phyloP scores from a whole-genome alignment of 2,329 filamentous ascomycete species.

The Pseudogymnoascus sp. region DNA sequence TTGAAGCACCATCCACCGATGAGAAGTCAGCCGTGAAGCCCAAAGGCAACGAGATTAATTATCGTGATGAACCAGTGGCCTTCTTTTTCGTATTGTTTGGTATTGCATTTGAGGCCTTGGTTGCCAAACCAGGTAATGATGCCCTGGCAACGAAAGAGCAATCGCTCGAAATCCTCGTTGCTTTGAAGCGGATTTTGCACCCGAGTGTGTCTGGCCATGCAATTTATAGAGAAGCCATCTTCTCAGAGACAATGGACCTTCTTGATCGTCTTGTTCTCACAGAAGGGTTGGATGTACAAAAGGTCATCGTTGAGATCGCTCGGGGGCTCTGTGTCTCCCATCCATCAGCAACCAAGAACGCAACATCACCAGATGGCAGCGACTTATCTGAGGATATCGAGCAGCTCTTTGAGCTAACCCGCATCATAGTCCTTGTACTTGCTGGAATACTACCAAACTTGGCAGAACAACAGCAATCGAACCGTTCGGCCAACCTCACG shows the following conservation, averaged over 20 bases:
- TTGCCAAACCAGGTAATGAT: conserved; percentile 62
- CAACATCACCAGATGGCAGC: conserved; percentile 54
- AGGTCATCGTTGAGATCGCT: conserved; percentile 88
- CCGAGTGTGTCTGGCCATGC: conserved; percentile 93
- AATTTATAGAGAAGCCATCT: conserved; percentile 92
- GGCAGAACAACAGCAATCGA: conserved; percentile 50
- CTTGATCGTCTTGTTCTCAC: conserved; percentile 88
- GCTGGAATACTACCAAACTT: conserved; percentile 81
- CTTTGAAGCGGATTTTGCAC: conserved; percentile 88
- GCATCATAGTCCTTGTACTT: conserved; percentile 90
- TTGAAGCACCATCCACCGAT: conserved; percentile 30
- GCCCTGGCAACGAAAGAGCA: conserved; percentile 66
- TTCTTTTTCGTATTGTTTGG: conserved; percentile 99
- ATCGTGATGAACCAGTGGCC: conserved; percentile 91
- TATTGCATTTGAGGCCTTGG: conserved; percentile 89
- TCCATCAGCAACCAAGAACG: conserved; percentile 69
- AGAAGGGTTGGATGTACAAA: conserved; percentile 79
- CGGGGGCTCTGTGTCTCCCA: conserved; percentile 84
- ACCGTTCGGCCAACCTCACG: conserved; percentile 66
- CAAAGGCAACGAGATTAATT: conserved; percentile 80
- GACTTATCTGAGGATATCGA: conserved; percentile 95
- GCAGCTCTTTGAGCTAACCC: conserved; percentile 90
- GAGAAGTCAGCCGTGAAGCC: conserved; percentile 37
- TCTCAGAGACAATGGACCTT: conserved; percentile 94
- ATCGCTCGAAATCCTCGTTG: conserved; percentile 78